phyloP scores from a whole-genome alignment of 176 grass and related monocot genomes.

The Carex scoparia region DNA sequence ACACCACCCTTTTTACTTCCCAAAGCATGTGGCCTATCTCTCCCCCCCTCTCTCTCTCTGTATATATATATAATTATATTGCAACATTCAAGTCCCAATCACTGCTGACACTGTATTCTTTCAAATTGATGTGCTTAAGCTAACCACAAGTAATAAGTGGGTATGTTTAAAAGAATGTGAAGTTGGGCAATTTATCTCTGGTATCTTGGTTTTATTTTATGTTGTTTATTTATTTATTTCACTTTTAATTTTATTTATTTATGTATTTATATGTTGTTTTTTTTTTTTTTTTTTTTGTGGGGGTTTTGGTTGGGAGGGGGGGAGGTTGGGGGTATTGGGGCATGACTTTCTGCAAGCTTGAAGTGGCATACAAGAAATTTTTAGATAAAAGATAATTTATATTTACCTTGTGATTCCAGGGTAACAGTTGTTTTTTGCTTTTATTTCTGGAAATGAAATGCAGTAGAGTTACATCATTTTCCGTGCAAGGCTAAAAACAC shows the following conservation, averaged over 20 bases:
- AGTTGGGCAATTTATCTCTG: not conserved
- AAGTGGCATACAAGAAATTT: not conserved
- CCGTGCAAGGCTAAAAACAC: slow-evolving; percentile 83
- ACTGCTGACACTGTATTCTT: not conserved
- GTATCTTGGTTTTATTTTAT: not conserved
- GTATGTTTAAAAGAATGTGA: not conserved
- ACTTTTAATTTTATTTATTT: not conserved
- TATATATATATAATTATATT: too few species aligned
- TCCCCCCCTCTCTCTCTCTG: too few species aligned
- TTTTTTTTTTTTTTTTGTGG: not conserved
- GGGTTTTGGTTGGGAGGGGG: not conserved
- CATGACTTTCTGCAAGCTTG: not conserved
- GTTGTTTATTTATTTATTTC: not conserved
- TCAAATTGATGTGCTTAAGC: not conserved
- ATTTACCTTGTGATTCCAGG: not conserved
- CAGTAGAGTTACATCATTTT: slow-evolving; percentile 99
- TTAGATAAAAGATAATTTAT: not conserved
- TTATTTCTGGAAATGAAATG: slow-evolving; percentile 61
- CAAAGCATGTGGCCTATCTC: too few species aligned
- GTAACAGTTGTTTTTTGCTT: slow-evolving; percentile 28
- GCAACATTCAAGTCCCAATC: not conserved
- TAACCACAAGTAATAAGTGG: not conserved
- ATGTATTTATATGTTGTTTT: not conserved
- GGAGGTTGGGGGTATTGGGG: not conserved
- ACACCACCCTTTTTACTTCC: too few species aligned